Base-by-base conservation (phyloP, 208 protist genomes). In the Acanthamoeba lenticulata region DNA sequence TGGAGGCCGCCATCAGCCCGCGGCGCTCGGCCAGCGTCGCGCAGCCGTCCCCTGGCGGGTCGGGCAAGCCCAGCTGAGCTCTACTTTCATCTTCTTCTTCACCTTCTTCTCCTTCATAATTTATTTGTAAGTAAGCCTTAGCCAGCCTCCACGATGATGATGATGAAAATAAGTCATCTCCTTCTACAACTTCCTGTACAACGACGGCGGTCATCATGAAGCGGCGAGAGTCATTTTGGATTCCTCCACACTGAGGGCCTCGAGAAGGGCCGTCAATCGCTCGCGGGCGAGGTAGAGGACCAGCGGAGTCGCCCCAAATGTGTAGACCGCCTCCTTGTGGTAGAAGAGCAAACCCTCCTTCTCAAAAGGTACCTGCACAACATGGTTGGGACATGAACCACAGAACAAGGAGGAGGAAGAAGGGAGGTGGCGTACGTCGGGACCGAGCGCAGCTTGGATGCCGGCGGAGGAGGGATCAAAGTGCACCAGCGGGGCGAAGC, bases 281-380 rank as follows among this genome's bases (percentile, higher is more conserved):
- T 98, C n/a, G 95, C 98, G 89, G 95, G 98, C 83, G 95, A 99
- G 81, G 94, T 96, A 42, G 98, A 98, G 92, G 96, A 97, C 60
- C 96, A 96, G 42, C 97, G 97, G 47, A 86, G 98, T 89, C 97
- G 97, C 83, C 94, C 95, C 94, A 47, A 96, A 95, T 27, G 94
- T 86, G 55, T 96, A 96, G 34, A 88, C 47, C 13, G 90, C 85
- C n/a, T 94, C 60, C 90, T 95, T 94, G 65, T 95, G 94, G 62
- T 96, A 95, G 45, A 96, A 96, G 47, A 96, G 85, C 21, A 96
- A 29, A n/a, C 81, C 90, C 45, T 95, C 94, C 1, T 79, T 49
- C 44, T 85, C 79, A 49, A 81, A 94, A 49, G 45, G 9, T 32
- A 92, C 88, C 36, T 44, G 42, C 21, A 29, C 38, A 57, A 24